Evolutionary conservation across 164 flowering plant genomes (phyloP).

Genomic region (Macadamia tetraphylla): DNA sequence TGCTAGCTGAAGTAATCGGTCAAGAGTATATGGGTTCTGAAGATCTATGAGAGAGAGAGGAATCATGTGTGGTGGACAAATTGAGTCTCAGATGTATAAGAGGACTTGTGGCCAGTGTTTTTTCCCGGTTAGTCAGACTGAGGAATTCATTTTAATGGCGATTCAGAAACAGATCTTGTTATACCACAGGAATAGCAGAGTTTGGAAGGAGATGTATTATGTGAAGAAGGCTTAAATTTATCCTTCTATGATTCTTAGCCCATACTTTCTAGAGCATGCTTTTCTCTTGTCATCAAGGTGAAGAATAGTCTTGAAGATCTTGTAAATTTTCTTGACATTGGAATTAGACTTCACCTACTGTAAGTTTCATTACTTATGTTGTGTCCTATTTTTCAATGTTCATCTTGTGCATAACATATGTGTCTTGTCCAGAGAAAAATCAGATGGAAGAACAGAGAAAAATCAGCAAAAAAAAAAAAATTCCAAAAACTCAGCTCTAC

Average conservation of each 20-base stretch:
- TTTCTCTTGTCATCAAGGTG: slow-evolving; percentile 25
- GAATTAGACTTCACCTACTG: too few species aligned
- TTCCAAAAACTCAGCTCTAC: too few species aligned
- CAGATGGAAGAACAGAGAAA: too few species aligned
- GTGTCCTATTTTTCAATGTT: too few species aligned
- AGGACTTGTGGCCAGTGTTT: too few species aligned
- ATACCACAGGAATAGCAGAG: slow-evolving; percentile 45
- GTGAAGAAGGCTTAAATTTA: slow-evolving; percentile 44
- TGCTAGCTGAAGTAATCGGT: slow-evolving; percentile 71
- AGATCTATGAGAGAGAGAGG: slow-evolving; percentile 40
- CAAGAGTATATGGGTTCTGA: slow-evolving; percentile 81
- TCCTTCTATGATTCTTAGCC: slow-evolving; percentile 82
- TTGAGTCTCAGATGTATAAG: too few species aligned
- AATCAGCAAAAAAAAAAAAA: too few species aligned
- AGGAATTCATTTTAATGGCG: too few species aligned
- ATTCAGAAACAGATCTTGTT: slow-evolving; percentile 18
- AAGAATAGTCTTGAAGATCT: slow-evolving; percentile 15
- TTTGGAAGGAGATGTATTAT: slow-evolving; percentile 85
- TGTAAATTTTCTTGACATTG: background rate
- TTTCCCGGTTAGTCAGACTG: too few species aligned
- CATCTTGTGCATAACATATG: too few species aligned
- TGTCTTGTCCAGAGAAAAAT: too few species aligned
- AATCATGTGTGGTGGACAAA: slow-evolving; percentile 62
- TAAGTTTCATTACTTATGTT: too few species aligned
- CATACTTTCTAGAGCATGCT: slow-evolving; percentile 71